A percentile compares a stretch with the other conserved stretches of the same genome.
These are phyloP conservation scores for Cornus florida DNA, from an alignment of 148 eudicot species.

Conservation along the genomic window DNA sequence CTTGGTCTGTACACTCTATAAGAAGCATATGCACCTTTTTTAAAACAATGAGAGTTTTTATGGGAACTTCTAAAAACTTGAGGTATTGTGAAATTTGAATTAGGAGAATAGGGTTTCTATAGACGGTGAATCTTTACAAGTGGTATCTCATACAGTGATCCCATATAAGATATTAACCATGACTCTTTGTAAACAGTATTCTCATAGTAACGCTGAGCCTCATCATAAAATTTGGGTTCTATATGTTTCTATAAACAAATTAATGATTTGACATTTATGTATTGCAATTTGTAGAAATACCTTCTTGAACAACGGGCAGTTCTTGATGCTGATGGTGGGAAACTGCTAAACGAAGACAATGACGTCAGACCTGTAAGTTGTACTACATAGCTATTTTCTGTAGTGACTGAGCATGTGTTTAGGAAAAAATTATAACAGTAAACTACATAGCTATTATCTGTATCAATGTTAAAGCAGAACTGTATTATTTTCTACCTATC, in stretches of 20 bases:
- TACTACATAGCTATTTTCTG: background rate
- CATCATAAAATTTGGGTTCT: background rate
- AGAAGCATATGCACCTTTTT: too few relatives aligned
- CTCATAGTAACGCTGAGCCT: background rate
- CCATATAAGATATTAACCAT: background rate
- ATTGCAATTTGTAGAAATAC: conserved; percentile 53
- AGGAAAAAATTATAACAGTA: background rate
- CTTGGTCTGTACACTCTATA: too few relatives aligned
- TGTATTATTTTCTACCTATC: background rate
- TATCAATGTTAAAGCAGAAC: background rate
- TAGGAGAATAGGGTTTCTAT: too few relatives aligned
- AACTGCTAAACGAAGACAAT: conserved; percentile 87
- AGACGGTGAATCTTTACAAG: too few relatives aligned
- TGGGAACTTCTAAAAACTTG: too few relatives aligned
- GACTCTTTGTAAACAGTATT: background rate
- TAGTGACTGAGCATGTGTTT: background rate
- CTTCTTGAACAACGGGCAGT: conserved; percentile 92
- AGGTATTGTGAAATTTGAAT: too few relatives aligned
- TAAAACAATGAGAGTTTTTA: too few relatives aligned
- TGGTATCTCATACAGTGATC: too few relatives aligned
- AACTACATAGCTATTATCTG: background rate
- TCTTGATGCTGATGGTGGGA: conserved; percentile 76
- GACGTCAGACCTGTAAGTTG: conserved; percentile 85
- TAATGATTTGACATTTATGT: background rate
- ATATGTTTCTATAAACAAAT: background rate